phyloP scores from a whole-genome alignment of 768 basidiomycete genomes.

The Xanthoconium purpureum region DNA sequence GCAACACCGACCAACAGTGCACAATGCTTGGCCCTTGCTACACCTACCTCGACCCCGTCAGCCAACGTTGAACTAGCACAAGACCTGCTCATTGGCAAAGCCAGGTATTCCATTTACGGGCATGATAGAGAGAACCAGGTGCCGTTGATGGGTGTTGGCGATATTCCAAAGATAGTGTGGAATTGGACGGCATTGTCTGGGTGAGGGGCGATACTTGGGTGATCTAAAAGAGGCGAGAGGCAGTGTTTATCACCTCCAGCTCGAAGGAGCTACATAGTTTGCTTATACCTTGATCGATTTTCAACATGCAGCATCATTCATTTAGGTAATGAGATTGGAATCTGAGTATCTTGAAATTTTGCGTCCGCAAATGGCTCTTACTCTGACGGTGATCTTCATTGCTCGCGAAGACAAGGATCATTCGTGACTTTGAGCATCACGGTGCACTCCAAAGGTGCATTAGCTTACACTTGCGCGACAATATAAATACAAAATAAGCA shows the following conservation, averaged over 20 bases:
- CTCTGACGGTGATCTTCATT: too few species aligned
- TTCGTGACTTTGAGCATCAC: too few species aligned
- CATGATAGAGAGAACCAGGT: conserved; percentile 1
- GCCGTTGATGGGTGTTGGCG: conserved; percentile 9
- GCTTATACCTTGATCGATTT: neutral
- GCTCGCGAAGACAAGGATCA: too few species aligned
- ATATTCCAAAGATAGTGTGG: conserved; percentile 20
- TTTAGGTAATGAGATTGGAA: too few species aligned
- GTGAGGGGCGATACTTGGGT: neutral
- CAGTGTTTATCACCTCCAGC: too few species aligned
- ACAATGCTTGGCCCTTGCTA: conserved; percentile 23
- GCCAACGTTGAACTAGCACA: conserved; percentile 16
- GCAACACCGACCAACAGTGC: conserved; percentile 27
- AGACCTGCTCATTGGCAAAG: neutral
- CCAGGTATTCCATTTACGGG: conserved; percentile 17
- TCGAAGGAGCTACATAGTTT: neutral
- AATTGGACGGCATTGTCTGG: conserved; percentile 15
- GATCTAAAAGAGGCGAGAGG: neutral
- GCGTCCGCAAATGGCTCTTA: too few species aligned
- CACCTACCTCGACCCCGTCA: conserved; percentile 30
- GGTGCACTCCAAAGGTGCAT: too few species aligned
- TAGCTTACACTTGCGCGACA: neutral
- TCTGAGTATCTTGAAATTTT: too few species aligned
- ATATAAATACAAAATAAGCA: neutral
- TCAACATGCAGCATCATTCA: too few species aligned